Conservation (phyloP, 139 green algal species). For the Edaphochlamys debaryana region DNA sequence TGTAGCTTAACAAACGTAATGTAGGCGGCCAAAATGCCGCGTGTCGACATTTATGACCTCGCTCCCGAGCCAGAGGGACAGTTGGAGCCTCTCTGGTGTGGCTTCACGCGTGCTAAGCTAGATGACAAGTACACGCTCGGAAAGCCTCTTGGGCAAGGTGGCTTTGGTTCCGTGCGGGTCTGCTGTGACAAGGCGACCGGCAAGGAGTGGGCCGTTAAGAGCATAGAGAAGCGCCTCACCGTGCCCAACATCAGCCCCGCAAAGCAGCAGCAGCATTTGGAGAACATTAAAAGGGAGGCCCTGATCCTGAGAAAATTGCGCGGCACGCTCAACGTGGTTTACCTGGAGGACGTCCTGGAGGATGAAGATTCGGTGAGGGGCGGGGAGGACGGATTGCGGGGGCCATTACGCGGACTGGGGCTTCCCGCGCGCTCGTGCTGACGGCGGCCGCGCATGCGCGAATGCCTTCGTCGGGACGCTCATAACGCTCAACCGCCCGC, state of each 20-base stretch:
- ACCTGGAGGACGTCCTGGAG: constrained; percentile 83
- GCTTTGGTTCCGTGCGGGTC: constrained; percentile 81
- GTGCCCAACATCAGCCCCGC: constrained; percentile 66
- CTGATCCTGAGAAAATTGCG: constrained; percentile 73
- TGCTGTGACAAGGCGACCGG: constrained; percentile 54
- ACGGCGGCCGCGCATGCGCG: too few species aligned
- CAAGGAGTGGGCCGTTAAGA: constrained; percentile 84
- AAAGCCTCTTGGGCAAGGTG: constrained; percentile 73
- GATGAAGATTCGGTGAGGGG: constrained; percentile 71
- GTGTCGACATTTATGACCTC: constrained; percentile 57
- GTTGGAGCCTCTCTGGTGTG: constrained; percentile 3
- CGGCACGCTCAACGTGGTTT: constrained; percentile 85
- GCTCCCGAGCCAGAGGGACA: background rate
- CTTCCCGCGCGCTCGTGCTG: constrained; percentile 44
- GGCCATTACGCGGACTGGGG: background rate
- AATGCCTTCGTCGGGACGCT: too few species aligned
- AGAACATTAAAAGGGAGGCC: constrained; percentile 76
- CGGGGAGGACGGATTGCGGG: too few species aligned
- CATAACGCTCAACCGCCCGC: too few species aligned
- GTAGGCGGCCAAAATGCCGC: constrained; percentile 54
- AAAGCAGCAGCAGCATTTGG: constrained; percentile 80
- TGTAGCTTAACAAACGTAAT: too few species aligned
- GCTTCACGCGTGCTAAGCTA: constrained; percentile 30
- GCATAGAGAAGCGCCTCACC: constrained; percentile 77
- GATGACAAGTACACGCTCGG: constrained; percentile 56